Evolutionary conservation across 1,139 yeast genomes (phyloP).

Genomic region (Debaryomyces robertsiae): DNA sequence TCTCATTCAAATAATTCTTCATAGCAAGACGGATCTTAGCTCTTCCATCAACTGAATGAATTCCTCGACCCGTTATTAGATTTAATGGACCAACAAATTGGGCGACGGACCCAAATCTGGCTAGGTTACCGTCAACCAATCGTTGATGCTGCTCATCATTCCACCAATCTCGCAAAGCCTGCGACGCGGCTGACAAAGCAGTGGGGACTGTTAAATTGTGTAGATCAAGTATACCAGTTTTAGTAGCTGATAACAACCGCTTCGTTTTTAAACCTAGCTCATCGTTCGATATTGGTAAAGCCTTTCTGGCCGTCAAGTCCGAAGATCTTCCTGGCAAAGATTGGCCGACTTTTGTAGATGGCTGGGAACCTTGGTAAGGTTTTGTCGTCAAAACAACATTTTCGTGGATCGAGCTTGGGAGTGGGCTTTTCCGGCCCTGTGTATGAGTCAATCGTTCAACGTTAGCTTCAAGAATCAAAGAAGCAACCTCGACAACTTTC

Average conservation of each 20-base stretch:
- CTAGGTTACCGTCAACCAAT: slow-evolving; percentile 38
- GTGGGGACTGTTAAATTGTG: slow-evolving; percentile 50
- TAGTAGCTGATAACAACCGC: slow-evolving; percentile 2
- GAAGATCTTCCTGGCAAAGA: background rate
- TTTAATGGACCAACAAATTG: slow-evolving; percentile 37
- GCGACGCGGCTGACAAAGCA: slow-evolving; percentile 40
- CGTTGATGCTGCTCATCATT: slow-evolving; percentile 43
- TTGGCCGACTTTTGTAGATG: background rate
- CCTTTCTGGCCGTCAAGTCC: background rate
- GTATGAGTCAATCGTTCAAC: slow-evolving; percentile 17
- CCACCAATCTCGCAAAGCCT: slow-evolving; percentile 57
- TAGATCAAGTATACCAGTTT: slow-evolving; percentile 44
- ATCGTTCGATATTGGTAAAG: background rate
- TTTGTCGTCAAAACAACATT: background rate
- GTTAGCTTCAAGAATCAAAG: slow-evolving; percentile 26
- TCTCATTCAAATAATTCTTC: slow-evolving; percentile 31
- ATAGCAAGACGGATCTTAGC: slow-evolving; percentile 47
- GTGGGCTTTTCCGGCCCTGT: background rate
- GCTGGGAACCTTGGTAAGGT: background rate
- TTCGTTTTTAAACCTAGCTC: slow-evolving; percentile 1
- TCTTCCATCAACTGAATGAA: slow-evolving; percentile 58
- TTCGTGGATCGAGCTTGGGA: background rate
- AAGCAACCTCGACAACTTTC: slow-evolving; percentile 31
- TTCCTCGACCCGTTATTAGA: slow-evolving; percentile 63
- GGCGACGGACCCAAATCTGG: slow-evolving; percentile 32